phyloP scores from a whole-genome alignment of 106 monocot genomes.

The Dendrobium officinale region DNA sequence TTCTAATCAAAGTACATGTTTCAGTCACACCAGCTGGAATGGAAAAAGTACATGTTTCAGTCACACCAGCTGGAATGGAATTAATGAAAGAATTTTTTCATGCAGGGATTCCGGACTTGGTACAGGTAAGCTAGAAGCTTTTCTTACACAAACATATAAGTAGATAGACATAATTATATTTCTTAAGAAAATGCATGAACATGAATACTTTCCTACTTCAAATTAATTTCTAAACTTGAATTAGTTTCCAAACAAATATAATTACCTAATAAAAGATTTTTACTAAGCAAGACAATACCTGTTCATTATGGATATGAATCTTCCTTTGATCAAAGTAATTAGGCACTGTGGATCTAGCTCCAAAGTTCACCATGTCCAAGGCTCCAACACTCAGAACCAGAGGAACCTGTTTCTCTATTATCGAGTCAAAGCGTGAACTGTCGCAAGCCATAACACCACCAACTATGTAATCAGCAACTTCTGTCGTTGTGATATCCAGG shows the following conservation, averaged over 20 bases:
- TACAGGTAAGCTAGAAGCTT: too few relatives aligned
- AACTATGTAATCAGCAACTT: slow-evolving; percentile 90
- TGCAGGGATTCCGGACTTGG: too few relatives aligned
- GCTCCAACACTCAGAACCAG: slow-evolving; percentile 87
- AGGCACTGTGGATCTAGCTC: slow-evolving; percentile 73
- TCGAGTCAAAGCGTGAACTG: slow-evolving; percentile 68
- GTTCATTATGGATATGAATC: slow-evolving; percentile 79
- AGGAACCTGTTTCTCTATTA: slow-evolving; percentile 79
- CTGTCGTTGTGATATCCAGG: slow-evolving; percentile 91
- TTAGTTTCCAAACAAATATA: neutral
- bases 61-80: too few relatives aligned
- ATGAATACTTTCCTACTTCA: neutral
- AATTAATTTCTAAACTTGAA: neutral
- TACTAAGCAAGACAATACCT: slow-evolving; percentile 38
- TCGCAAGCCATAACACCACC: slow-evolving; percentile 95
- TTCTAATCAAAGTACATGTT: too few relatives aligned
- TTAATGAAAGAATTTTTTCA: too few relatives aligned
- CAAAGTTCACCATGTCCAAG: slow-evolving; percentile 96
- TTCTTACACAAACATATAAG: neutral
- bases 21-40: too few relatives aligned
- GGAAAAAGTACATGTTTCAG: too few relatives aligned
- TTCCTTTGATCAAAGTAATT: slow-evolving; percentile 54
- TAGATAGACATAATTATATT: neutral
- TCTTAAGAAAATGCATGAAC: neutral
- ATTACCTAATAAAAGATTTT: neutral